Percentiles rank a stretch among this genome's conserved stretches.
Conservation (phyloP, 1,284 basidiomycete genomes). For the Apiotrichum brassicae region DNA sequence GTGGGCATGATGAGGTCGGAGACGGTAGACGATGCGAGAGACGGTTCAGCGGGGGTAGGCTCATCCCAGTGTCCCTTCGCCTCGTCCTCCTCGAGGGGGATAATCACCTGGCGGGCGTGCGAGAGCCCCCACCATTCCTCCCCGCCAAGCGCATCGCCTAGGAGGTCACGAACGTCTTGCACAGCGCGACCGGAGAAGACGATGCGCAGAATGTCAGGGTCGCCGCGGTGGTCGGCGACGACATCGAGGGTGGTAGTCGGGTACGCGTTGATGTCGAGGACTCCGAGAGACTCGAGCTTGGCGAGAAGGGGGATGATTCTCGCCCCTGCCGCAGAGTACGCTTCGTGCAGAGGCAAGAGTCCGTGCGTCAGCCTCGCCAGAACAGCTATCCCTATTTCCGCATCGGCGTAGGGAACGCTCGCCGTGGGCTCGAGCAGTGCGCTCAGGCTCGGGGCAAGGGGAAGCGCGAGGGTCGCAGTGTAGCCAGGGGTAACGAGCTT, state of each 20-base stretch:
- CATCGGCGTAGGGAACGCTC: constrained; percentile 25
- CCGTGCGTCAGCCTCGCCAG: constrained; percentile 30
- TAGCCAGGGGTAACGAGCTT: constrained; percentile 28
- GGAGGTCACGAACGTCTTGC: constrained; percentile 23
- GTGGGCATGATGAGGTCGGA: constrained; percentile 30
- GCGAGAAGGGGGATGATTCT: constrained; percentile 32
- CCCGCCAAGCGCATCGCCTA: constrained; percentile 30
- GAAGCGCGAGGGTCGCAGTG: constrained; percentile 31
- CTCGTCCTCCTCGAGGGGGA: constrained; percentile 12
- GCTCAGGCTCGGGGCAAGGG: constrained; percentile 31
- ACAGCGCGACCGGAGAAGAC: constrained; percentile 28
- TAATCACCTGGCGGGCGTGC: neutral
- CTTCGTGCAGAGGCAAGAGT: constrained; percentile 28
- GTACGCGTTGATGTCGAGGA: constrained; percentile 10
- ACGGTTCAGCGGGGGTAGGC: neutral
- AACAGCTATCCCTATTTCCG: constrained; percentile 32
- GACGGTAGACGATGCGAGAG: neutral
- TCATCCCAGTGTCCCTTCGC: constrained; percentile 22
- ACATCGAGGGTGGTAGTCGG: constrained; percentile 10
- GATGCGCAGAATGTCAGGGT: constrained; percentile 31
- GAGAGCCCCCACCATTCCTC: constrained; percentile 28
- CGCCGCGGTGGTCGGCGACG: constrained; percentile 15
- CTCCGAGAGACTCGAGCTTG: constrained; percentile 31
- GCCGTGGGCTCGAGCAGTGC: constrained; percentile 28
- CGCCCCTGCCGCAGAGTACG: constrained; percentile 23